phyloP scores from a whole-genome alignment of 2,329 filamentous ascomycete species.

The Paramyrothecium sp. region DNA sequence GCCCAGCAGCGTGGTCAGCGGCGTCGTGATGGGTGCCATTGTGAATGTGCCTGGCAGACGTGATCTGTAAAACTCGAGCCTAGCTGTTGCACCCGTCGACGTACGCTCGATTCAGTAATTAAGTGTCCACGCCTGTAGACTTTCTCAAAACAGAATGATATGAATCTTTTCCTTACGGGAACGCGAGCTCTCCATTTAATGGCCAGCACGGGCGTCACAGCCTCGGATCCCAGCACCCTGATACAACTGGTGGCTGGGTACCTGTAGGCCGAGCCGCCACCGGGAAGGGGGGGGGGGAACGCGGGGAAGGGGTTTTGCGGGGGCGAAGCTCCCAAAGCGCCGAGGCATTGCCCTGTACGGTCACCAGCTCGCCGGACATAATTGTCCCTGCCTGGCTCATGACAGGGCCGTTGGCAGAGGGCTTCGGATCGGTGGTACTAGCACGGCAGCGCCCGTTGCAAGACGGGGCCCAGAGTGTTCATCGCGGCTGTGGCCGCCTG shows the following conservation, averaged over 20 bases:
- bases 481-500: too few relatives aligned
- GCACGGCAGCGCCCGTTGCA: too few relatives aligned
- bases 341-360: constrained; percentile 32
- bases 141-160: neutral
- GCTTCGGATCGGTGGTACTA: too few relatives aligned
- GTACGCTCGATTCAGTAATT: too few relatives aligned
- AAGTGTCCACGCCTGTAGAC: too few relatives aligned
- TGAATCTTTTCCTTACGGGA: neutral
- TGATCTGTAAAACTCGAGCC: constrained; percentile 1
- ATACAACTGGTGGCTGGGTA: neutral
- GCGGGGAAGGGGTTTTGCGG: constrained; percentile 20
- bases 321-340: constrained; percentile 13
- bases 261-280: neutral
- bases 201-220: neutral
- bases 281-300: constrained; percentile 4
- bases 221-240: neutral
- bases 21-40: constrained; percentile 66
- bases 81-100: neutral
- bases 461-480: too few relatives aligned
- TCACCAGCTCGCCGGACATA: constrained; percentile 20
- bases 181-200: neutral
- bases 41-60: constrained; percentile 2
- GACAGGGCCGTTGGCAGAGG: too few relatives aligned
- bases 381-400: constrained; percentile 6
- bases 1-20: constrained; percentile 73